phyloP scores from a whole-genome alignment of 495 filamentous ascomycete species.

The Sporormia fimetaria region DNA sequence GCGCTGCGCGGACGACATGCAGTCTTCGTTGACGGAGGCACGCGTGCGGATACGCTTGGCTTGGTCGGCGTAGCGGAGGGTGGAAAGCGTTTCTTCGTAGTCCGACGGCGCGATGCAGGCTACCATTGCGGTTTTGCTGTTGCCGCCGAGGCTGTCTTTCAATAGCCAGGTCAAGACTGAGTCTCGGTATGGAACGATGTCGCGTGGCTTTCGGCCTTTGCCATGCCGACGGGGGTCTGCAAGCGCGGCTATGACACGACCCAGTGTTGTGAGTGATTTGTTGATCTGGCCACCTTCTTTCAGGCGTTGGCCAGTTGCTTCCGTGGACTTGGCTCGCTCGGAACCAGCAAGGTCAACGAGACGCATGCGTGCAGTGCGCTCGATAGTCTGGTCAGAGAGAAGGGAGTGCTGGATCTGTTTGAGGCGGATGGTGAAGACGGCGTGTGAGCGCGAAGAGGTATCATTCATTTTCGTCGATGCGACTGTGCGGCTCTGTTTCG shows the following conservation, averaged over 20 bases:
- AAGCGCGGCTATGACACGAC: constrained; percentile 91
- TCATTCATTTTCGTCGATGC: constrained; percentile 99
- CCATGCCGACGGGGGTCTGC: constrained; percentile 59
- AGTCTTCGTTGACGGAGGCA: constrained; percentile 90
- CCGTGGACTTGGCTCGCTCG: constrained; percentile 89
- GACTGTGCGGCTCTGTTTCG: constrained; percentile 59
- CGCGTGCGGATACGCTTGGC: constrained; percentile 96
- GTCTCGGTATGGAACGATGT: constrained; percentile 85
- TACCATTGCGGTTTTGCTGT: constrained; percentile 98
- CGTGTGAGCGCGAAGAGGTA: constrained; percentile 84
- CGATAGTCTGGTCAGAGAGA: constrained; percentile 88
- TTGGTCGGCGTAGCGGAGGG: constrained; percentile 93
- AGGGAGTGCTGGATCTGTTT: constrained; percentile 96
- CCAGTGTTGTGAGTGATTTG: constrained; percentile 91
- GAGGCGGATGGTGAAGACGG: constrained; percentile 94
- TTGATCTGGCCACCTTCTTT: constrained; percentile 97
- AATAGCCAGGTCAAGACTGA: constrained; percentile 95
- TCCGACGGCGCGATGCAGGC: constrained; percentile 90
- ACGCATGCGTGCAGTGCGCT: constrained; percentile 83
- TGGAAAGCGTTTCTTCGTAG: constrained; percentile 95
- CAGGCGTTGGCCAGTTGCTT: constrained; percentile 80
- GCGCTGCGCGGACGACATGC: constrained; percentile 72
- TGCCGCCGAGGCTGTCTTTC: constrained; percentile 89
- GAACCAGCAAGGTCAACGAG: constrained; percentile 92
- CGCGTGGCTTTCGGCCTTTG: constrained; percentile 35